These are phyloP conservation scores for Taphrina flavorubra DNA, from an alignment of 1,139 yeast species.

Conservation along the genomic window DNA sequence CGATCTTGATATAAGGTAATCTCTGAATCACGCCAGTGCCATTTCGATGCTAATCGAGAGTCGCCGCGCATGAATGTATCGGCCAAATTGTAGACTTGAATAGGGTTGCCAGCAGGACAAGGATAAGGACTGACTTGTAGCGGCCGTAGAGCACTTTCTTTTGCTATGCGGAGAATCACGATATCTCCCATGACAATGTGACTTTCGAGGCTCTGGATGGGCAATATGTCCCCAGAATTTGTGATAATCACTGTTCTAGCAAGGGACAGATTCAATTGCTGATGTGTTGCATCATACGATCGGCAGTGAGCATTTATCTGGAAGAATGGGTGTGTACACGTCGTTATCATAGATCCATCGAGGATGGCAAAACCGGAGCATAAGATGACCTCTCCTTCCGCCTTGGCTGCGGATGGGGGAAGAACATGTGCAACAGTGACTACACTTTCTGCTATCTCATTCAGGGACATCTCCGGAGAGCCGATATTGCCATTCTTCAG, in stretches of 20 bases:
- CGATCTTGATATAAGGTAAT: conserved; percentile 37
- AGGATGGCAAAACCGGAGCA: conserved; percentile 32
- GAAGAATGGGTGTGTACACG: conserved; percentile 33
- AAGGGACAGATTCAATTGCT: conserved; percentile 15
- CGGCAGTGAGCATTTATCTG: conserved; percentile 30
- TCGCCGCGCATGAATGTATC: conserved; percentile 13
- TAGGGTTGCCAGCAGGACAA: conserved; percentile 23
- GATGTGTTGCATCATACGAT: conserved; percentile 21
- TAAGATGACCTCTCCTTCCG: conserved; percentile 27
- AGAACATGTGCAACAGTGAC: conserved; percentile 34
- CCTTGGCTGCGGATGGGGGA: conserved; percentile 6
- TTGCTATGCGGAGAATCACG: conserved; percentile 9
- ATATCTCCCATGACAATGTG: conserved; percentile 37
- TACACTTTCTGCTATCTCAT: conserved; percentile 30
- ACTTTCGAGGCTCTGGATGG: conserved; percentile 18
- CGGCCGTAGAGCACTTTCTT: background rate
- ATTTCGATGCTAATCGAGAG: background rate
- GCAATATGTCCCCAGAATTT: conserved; percentile 6
- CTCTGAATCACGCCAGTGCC: conserved; percentile 32
- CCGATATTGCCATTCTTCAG: conserved; percentile 35
- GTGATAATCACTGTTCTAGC: conserved; percentile 33
- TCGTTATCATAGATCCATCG: conserved; percentile 25
- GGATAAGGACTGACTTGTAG: conserved; percentile 35
- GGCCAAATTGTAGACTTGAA: conserved; percentile 20
- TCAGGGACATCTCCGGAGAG: conserved; percentile 17